phyloP scores from a whole-genome alignment of 768 basidiomycete genomes.

The Trametes meyenii region DNA sequence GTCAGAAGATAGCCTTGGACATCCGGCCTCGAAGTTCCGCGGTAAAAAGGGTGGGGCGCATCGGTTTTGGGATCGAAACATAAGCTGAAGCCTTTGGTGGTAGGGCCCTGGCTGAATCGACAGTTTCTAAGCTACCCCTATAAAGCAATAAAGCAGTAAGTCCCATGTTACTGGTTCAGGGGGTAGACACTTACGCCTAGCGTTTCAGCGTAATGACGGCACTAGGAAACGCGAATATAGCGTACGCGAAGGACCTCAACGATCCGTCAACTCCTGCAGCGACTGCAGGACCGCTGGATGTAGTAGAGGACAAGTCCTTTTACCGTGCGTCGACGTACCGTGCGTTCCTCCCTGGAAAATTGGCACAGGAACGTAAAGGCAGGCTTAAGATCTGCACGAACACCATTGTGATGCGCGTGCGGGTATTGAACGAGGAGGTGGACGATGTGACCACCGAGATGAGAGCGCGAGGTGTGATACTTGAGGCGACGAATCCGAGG shows the following conservation, averaged over 20 bases:
- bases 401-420: constrained; percentile 9
- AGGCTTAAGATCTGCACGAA: constrained; percentile 29
- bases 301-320: constrained; percentile 21
- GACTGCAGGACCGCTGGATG: constrained; percentile 16
- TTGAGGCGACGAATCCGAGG: constrained; percentile 8
- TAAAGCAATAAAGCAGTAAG: constrained; percentile 2
- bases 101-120: constrained; percentile 20
- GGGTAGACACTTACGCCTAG: not conserved
- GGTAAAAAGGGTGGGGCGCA: not conserved
- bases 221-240: constrained; percentile 17
- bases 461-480: constrained; percentile 1
- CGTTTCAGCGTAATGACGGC: constrained; percentile 10
- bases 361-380: constrained; percentile 6
- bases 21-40: constrained; percentile 1
- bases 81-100: too few relatives aligned
- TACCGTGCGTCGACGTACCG: constrained; percentile 25
- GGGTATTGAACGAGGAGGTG: not conserved
- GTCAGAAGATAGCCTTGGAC: constrained; percentile 29
- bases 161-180: not conserved
- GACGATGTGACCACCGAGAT: not conserved
- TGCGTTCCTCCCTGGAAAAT: constrained; percentile 23
- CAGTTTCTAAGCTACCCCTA: constrained; percentile 5
- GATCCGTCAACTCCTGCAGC: constrained; percentile 22
- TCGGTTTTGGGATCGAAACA: not conserved
- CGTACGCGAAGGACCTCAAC: constrained; percentile 22